phyloP scores from a whole-genome alignment of 768 basidiomycete species.

The Boletus pseudo-olivaceus region DNA sequence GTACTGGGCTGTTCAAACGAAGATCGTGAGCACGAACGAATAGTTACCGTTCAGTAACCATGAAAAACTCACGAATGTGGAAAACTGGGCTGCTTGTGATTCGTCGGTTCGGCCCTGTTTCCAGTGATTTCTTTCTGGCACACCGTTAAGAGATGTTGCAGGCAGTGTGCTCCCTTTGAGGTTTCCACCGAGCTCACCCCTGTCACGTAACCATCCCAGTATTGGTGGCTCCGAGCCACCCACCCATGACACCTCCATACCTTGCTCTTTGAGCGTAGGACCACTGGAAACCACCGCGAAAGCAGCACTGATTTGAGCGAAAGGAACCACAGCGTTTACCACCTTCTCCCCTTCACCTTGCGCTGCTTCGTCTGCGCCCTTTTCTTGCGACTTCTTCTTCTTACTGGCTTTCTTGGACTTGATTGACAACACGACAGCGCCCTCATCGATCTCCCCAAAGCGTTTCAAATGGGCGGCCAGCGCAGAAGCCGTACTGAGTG shows the following conservation, averaged over 20 bases:
- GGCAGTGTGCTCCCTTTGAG: constrained; percentile 5
- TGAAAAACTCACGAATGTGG: constrained; percentile 31
- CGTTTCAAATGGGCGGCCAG: constrained; percentile 43
- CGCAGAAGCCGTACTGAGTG: constrained; percentile 18
- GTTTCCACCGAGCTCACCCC: constrained; percentile 53
- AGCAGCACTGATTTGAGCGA: constrained; percentile 71
- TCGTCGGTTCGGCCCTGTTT: background rate
- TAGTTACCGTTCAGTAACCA: background rate
- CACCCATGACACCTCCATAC: constrained; percentile 71
- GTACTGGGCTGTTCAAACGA: constrained; percentile 17
- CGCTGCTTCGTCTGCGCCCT: constrained; percentile 35
- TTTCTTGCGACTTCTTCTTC: constrained; percentile 41
- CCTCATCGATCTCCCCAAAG: constrained; percentile 62
- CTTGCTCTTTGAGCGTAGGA: constrained; percentile 49
- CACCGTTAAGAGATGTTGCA: constrained; percentile 22
- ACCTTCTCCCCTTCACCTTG: constrained; percentile 42
- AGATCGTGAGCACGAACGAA: constrained; percentile 3
- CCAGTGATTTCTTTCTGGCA: background rate
- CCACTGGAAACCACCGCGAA: constrained; percentile 71
- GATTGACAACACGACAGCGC: constrained; percentile 64
- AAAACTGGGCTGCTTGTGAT: constrained; percentile 39
- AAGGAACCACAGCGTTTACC: constrained; percentile 71
- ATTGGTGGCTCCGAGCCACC: constrained; percentile 68
- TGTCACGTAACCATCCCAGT: constrained; percentile 67
- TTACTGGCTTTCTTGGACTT: constrained; percentile 47